phyloP scores from a whole-genome alignment of 1,284 basidiomycete genomes.

The Puccinia horiana region DNA sequence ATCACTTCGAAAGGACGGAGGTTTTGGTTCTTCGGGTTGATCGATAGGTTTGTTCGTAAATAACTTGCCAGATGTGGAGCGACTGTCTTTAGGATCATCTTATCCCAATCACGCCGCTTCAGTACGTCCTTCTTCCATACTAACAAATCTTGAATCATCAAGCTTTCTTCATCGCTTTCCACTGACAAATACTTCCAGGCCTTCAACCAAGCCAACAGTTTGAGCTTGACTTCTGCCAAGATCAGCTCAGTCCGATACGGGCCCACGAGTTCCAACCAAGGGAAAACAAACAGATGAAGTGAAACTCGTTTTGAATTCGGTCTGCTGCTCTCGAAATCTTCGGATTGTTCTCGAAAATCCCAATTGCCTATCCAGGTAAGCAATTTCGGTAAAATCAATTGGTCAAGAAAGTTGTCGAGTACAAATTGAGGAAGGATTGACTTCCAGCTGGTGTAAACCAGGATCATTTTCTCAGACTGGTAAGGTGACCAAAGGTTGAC shows the following conservation, averaged over 20 bases:
- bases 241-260: constrained; percentile 73
- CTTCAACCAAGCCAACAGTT: constrained; percentile 76
- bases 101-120: constrained; percentile 79
- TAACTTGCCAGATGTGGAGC: constrained; percentile 81
- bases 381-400: constrained; percentile 90
- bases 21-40: constrained; percentile 86
- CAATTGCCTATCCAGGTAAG: constrained; percentile 79
- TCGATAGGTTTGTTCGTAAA: constrained; percentile 76
- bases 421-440: constrained; percentile 84
- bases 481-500: constrained; percentile 83
- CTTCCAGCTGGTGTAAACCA: constrained; percentile 84
- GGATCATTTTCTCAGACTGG: constrained; percentile 72
- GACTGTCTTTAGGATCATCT: constrained; percentile 81
- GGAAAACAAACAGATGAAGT: constrained; percentile 82
- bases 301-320: constrained; percentile 62
- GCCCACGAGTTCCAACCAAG: constrained; percentile 88
- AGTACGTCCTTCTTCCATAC: constrained; percentile 85
- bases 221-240: constrained; percentile 78
- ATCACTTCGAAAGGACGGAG: constrained; percentile 61
- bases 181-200: constrained; percentile 64
- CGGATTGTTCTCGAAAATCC: constrained; percentile 50
- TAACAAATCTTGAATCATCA: constrained; percentile 71
- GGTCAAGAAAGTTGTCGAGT: constrained; percentile 90
- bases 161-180: constrained; percentile 64
- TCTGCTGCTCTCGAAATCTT: constrained; percentile 64